A percentile compares a stretch with the other conserved stretches of the same genome.
Conservation (phyloP, 768 basidiomycete genomes). For the Suillus subluteus region DNA sequence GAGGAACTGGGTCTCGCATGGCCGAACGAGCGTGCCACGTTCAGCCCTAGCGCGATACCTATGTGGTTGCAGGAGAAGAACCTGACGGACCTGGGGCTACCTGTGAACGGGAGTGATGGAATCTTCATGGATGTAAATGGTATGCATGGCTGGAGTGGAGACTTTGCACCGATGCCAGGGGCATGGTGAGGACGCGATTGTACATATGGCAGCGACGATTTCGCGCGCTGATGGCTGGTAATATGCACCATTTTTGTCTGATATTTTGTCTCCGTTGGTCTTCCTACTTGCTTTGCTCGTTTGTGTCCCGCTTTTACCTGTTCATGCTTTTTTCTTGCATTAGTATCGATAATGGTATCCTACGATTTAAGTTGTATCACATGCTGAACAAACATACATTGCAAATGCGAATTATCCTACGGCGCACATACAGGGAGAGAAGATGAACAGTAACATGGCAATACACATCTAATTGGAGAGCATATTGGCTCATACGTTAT, state of each 20-base stretch:
- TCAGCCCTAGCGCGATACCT: conserved; percentile 85
- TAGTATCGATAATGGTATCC: conserved; percentile 5
- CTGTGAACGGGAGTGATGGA: conserved; percentile 89
- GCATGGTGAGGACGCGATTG: conserved; percentile 65
- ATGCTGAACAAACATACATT: conserved; percentile 11
- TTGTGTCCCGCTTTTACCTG: conserved; percentile 6
- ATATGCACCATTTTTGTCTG: conserved; percentile 7
- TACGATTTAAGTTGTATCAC: conserved; percentile 1
- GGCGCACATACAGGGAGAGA: neutral
- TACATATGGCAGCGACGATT: conserved; percentile 2
- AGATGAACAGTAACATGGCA: neutral
- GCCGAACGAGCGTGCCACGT: conserved; percentile 64
- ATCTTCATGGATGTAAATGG: conserved; percentile 81
- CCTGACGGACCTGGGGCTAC: conserved; percentile 86
- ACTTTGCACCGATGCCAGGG: conserved; percentile 78
- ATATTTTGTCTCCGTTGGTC: neutral
- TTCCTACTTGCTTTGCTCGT: neutral
- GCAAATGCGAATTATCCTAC: conserved; percentile 5
- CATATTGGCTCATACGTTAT: conserved; percentile 14
- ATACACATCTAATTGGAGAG: neutral
- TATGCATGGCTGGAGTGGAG: conserved; percentile 74
- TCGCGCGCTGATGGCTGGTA: neutral
- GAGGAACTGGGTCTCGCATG: conserved; percentile 84
- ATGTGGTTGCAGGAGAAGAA: conserved; percentile 94
- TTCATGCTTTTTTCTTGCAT: conserved; percentile 1